Percentiles rank a stretch among this genome's conserved stretches.
phyloP scores from a whole-genome alignment of 306 rosid genomes.

The Hippophae tibetana region DNA sequence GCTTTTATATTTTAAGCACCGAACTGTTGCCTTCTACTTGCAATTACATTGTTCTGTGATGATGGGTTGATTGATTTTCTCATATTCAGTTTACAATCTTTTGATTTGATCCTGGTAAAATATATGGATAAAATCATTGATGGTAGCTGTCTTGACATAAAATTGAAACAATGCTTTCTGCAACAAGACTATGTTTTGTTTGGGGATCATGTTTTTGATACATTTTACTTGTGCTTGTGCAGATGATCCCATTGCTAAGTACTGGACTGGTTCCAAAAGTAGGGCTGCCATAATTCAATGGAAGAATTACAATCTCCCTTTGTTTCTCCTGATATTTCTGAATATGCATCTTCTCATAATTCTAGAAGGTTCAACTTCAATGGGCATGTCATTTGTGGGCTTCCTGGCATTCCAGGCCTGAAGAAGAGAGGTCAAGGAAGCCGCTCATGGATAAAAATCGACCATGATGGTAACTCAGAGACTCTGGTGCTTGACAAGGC shows the following conservation, averaged over 20 bases:
- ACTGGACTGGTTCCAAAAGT: slow-evolving; percentile 9
- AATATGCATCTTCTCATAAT: slow-evolving; percentile 23
- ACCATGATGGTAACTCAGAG: slow-evolving; percentile 48
- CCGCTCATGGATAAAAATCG: slow-evolving; percentile 93
- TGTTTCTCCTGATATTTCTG: slow-evolving; percentile 24
- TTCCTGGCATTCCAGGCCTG: slow-evolving; percentile 33
- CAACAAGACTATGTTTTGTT: slow-evolving; percentile 9
- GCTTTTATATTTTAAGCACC: slow-evolving; percentile 1
- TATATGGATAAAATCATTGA: neutral
- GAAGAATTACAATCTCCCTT: slow-evolving; percentile 28
- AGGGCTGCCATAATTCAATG: slow-evolving; percentile 30
- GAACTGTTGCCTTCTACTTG: neutral
- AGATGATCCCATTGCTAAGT: slow-evolving; percentile 6
- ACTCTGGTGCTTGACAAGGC: slow-evolving; percentile 81
- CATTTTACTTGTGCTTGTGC: slow-evolving; percentile 11
- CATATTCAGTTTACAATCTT: slow-evolving; percentile 13
- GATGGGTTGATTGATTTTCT: slow-evolving; percentile 5
- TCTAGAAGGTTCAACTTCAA: slow-evolving; percentile 18
- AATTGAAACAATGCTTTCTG: neutral
- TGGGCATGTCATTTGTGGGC: slow-evolving; percentile 34
- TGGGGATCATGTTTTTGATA: slow-evolving; percentile 14
- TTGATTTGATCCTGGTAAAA: neutral
- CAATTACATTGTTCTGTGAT: neutral
- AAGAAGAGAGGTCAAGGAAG: slow-evolving; percentile 89
- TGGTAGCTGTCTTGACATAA: neutral